A percentile compares a stretch with the other conserved stretches of the same genome.
These are phyloP conservation scores for Geranium rotundifolium DNA, from an alignment of 345 rosid species.

Conservation along the genomic window DNA sequence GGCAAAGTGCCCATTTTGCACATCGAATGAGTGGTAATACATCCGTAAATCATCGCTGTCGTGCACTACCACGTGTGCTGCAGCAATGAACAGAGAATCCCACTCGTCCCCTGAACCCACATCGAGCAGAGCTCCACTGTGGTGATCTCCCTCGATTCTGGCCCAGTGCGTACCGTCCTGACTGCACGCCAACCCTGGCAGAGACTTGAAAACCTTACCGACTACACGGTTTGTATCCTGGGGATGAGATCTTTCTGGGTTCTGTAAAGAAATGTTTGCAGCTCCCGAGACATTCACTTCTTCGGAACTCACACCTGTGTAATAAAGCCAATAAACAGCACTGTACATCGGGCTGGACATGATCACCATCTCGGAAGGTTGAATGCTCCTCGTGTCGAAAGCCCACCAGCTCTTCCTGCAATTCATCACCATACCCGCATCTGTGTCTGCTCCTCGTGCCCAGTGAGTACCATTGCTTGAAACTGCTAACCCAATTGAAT, in stretches of 20 bases:
- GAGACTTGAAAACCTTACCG: constrained; percentile 28
- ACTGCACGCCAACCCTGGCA: constrained; percentile 71
- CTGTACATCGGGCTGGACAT: constrained; percentile 64
- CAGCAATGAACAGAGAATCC: constrained; percentile 63
- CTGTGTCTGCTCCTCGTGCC: constrained; percentile 28
- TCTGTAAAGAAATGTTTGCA: no score
- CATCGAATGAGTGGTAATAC: constrained; percentile 76
- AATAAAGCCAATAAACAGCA: constrained; percentile 76
- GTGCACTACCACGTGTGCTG: constrained; percentile 63
- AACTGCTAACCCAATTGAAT: constrained; percentile 39
- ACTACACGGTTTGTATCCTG: no score
- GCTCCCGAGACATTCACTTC: constrained; percentile 10
- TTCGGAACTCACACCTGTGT: constrained; percentile 50
- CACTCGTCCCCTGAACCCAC: constrained; percentile 64
- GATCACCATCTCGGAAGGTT: constrained; percentile 56
- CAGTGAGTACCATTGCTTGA: constrained; percentile 41
- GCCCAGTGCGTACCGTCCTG: constrained; percentile 91
- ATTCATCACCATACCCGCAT: constrained; percentile 66
- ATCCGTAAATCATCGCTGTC: constrained; percentile 55
- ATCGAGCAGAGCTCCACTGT: constrained; percentile 70
- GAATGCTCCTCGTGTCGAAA: constrained; percentile 54
- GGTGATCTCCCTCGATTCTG: constrained; percentile 82
- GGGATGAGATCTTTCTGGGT: no score
- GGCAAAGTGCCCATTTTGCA: constrained; percentile 26
- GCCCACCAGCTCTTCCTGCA: constrained; percentile 74